Conservation (phyloP, 75 land plant genomes). For the Selaginella tamariscina region DNA sequence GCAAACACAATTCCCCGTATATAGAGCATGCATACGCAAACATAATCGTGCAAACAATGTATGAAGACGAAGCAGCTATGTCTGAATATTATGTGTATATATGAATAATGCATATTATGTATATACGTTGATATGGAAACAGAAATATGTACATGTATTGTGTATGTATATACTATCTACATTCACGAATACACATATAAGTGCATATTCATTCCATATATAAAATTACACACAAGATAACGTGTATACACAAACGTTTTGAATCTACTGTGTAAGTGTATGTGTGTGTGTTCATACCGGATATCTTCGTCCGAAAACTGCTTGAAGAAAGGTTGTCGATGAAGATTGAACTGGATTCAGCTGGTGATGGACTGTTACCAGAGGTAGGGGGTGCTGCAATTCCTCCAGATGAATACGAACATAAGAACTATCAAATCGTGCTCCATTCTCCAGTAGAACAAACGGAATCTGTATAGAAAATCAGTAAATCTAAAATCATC, state of each 20-base stretch:
- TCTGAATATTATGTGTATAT: too few relatives aligned
- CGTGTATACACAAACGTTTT: too few relatives aligned
- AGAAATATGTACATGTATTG: too few relatives aligned
- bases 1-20: too few relatives aligned
- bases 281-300: conserved; percentile 43
- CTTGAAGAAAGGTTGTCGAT: conserved; percentile 62
- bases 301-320: conserved; percentile 66
- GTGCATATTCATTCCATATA: too few relatives aligned
- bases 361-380: conserved; percentile 64
- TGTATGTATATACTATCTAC: too few relatives aligned
- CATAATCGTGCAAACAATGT: too few relatives aligned
- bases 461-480: conserved; percentile 66
- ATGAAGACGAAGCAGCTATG: too few relatives aligned
- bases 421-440: conserved; percentile 23
- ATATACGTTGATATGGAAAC: too few relatives aligned
- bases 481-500: background rate
- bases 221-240: background rate
- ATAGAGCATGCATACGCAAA: too few relatives aligned
- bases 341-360: conserved; percentile 52
- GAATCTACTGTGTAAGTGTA: background rate
- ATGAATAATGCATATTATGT: too few relatives aligned
- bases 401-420: conserved; percentile 55
- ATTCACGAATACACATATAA: too few relatives aligned
- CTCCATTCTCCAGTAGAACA: conserved; percentile 44
- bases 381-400: conserved; percentile 58